Percentiles rank a stretch among this genome's conserved stretches.
Evolutionary conservation across 345 rosid species (phyloP).

Genomic region (Salix viminalis): DNA sequence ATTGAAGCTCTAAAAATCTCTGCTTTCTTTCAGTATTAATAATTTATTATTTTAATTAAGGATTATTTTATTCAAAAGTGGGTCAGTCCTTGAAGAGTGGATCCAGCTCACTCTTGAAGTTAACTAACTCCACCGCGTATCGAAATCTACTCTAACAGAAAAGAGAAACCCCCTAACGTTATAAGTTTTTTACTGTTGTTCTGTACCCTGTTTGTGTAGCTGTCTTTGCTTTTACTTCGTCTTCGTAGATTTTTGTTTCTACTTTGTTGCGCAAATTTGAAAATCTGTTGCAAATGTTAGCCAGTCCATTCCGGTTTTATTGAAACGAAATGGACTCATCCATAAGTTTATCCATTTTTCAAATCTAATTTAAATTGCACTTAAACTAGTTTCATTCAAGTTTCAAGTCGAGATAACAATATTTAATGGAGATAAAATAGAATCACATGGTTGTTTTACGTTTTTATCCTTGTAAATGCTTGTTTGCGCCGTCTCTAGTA

Average conservation of each 20-base stretch:
- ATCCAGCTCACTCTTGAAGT: constrained; percentile 68
- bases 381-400: too few species aligned
- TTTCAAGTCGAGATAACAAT: too few species aligned
- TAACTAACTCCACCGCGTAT: constrained; percentile 41
- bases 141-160: constrained; percentile 22
- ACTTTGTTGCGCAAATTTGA: background rate
- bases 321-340: background rate
- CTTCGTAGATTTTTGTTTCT: background rate
- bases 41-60: constrained; percentile 3
- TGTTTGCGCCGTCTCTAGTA: too few species aligned
- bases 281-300: background rate
- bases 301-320: background rate
- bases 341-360: background rate
- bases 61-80: constrained; percentile 34
- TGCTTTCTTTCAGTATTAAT: constrained; percentile 9
- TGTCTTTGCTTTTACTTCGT: background rate
- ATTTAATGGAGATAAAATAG: too few species aligned
- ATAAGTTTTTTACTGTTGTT: constrained; percentile 20
- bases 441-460: too few species aligned
- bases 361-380: background rate
- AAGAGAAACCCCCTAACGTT: background rate
- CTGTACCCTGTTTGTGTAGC: too few species aligned
- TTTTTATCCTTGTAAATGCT: too few species aligned
- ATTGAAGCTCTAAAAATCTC: constrained; percentile 36
- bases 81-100: constrained; percentile 63